Evolutionary conservation across 208 protist species (phyloP).

Genomic region (Crithidia expoeki): DNA sequence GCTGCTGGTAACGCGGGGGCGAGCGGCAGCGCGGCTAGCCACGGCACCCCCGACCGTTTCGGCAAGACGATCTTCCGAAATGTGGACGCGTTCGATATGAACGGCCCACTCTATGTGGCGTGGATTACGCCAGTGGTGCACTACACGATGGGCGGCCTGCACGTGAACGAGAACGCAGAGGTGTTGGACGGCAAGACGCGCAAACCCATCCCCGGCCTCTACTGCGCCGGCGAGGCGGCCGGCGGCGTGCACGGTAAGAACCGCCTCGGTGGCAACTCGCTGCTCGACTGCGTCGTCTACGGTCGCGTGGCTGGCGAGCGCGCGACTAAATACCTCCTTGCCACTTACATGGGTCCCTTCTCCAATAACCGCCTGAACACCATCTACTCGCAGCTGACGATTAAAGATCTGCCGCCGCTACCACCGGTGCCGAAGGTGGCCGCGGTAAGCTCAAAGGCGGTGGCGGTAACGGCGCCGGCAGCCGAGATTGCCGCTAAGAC

Average conservation of each 20-base stretch:
- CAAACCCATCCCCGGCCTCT: constrained; percentile 85
- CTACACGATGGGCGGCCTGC: constrained; percentile 96
- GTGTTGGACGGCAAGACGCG: constrained; percentile 61
- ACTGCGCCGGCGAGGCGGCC: constrained; percentile 94
- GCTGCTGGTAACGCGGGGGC: constrained; percentile 2
- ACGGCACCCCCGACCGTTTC: constrained; percentile 61
- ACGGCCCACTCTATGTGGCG: constrained; percentile 66
- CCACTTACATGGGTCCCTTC: constrained; percentile 49
- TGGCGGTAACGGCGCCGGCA: constrained; percentile 55
- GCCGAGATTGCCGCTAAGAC: constrained; percentile 40
- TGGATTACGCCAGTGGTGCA: constrained; percentile 93
- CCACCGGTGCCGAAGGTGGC: constrained; percentile 50
- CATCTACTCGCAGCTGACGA: constrained; percentile 41
- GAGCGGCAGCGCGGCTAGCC: not conserved
- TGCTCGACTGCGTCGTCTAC: constrained; percentile 97
- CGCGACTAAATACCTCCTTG: constrained; percentile 59
- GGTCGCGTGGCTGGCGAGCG: constrained; percentile 76
- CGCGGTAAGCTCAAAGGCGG: constrained; percentile 27
- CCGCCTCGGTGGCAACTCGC: constrained; percentile 94
- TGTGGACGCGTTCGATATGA: constrained; percentile 48
- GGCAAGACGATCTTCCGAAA: constrained; percentile 87
- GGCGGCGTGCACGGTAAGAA: constrained; percentile 96
- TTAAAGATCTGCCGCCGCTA: constrained; percentile 49
- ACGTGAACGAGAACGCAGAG: constrained; percentile 63
- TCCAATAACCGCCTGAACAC: constrained; percentile 59